Percentiles rank a stretch among this genome's conserved stretches.
Evolutionary conservation across 495 filamentous ascomycete genomes (phyloP).

Genomic region (Daldinia grandis): DNA sequence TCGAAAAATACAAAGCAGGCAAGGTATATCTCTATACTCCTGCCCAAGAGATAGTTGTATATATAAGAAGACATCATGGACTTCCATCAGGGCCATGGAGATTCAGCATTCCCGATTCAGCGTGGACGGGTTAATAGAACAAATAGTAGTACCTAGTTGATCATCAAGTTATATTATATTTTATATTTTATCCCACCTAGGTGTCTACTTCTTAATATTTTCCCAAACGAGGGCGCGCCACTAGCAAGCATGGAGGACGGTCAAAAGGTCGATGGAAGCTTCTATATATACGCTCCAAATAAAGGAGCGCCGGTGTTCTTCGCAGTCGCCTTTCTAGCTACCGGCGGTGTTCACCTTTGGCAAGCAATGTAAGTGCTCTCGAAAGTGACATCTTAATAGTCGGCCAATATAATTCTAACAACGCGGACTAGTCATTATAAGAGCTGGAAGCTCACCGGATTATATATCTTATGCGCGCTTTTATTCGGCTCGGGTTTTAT

Average conservation of each 20-base stretch:
- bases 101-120: neutral
- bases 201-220: neutral
- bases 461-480: constrained; percentile 50
- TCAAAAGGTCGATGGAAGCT: constrained; percentile 57
- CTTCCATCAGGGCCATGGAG: neutral
- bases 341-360: constrained; percentile 65
- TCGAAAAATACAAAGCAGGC: neutral
- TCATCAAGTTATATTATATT: neutral
- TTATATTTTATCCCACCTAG: no score
- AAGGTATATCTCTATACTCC: neutral
- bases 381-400: neutral
- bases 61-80: neutral
- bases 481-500: constrained; percentile 68
- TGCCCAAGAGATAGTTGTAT: neutral
- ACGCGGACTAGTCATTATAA: constrained; percentile 62
- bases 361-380: constrained; percentile 66
- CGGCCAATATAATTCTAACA: constrained; percentile 51
- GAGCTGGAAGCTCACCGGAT: constrained; percentile 52
- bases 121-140: neutral
- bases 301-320: constrained; percentile 76
- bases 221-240: neutral
- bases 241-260: constrained; percentile 48
- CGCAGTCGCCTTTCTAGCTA: constrained; percentile 68
- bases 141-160: neutral
- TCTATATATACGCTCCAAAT: constrained; percentile 79